These are phyloP conservation scores for Carex arenaria DNA, from an alignment of 202 grass and related monocot genomes.

Conservation along the genomic window DNA sequence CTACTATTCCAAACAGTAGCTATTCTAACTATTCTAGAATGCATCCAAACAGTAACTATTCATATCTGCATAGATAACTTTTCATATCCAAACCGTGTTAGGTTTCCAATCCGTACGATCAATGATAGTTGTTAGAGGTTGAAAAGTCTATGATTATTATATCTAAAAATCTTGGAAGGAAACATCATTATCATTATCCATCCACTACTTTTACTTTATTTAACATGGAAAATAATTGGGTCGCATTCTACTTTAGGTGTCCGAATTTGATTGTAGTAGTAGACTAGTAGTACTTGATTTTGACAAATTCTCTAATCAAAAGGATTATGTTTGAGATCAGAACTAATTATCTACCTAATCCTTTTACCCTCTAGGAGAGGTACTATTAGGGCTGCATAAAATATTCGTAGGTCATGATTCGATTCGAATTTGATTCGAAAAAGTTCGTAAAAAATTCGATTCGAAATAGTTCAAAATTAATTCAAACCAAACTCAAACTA, in stretches of 20 bases:
- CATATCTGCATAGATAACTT: too few relatives aligned
- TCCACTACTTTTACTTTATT: not conserved
- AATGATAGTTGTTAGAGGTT: not conserved
- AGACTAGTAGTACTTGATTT: too few relatives aligned
- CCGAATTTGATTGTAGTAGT: slow-evolving; percentile 7
- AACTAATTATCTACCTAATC: not conserved
- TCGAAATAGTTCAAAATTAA: too few relatives aligned
- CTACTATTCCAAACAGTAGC: too few relatives aligned
- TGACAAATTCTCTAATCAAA: not conserved
- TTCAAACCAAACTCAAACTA: too few relatives aligned
- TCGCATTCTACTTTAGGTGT: slow-evolving; percentile 6
- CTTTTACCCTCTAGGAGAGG: not conserved
- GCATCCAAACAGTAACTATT: too few relatives aligned
- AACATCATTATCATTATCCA: not conserved
- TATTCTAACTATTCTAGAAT: too few relatives aligned
- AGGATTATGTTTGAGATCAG: not conserved
- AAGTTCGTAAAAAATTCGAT: too few relatives aligned
- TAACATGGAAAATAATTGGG: slow-evolving; percentile 13
- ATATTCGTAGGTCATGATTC: too few relatives aligned
- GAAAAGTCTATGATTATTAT: not conserved
- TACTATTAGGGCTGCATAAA: too few relatives aligned
- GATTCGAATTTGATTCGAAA: too few relatives aligned
- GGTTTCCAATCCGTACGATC: not conserved
- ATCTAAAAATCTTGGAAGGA: not conserved
- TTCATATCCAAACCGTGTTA: not conserved